These are phyloP conservation scores for Backusella australiensis DNA, from an alignment of 192 early-diverging fungal species.

Conservation along the genomic window DNA sequence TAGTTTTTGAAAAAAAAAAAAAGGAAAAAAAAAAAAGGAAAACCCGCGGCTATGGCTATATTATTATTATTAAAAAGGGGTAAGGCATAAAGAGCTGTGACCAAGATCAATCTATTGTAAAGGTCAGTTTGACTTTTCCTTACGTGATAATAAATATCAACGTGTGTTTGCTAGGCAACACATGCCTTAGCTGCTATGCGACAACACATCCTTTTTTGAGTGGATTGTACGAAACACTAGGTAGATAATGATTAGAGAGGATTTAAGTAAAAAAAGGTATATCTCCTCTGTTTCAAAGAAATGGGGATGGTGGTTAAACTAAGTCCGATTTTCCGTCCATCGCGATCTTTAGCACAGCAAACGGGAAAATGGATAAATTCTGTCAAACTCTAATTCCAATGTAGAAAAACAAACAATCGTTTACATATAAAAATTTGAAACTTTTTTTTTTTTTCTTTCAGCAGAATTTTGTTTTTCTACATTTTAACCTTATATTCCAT, in stretches of 20 bases:
- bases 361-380: not conserved
- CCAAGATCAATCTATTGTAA: too few relatives aligned
- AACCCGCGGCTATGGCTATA: too few relatives aligned
- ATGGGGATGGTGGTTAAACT: not conserved
- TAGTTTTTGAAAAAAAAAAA: too few relatives aligned
- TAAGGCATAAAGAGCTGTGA: too few relatives aligned
- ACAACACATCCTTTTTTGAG: too few relatives aligned
- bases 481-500: not conserved
- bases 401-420: not conserved
- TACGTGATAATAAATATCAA: too few relatives aligned
- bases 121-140: too few relatives aligned
- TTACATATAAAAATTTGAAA: not conserved
- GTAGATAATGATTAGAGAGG: not conserved
- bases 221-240: not conserved
- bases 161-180: too few relatives aligned
- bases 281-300: not conserved
- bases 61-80: too few relatives aligned
- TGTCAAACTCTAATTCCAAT: not conserved
- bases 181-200: too few relatives aligned
- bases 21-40: too few relatives aligned
- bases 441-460: not conserved
- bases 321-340: not conserved
- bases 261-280: not conserved
- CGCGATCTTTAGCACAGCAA: not conserved
- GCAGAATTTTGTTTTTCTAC: not conserved